phyloP scores from a whole-genome alignment of 176 grass and related monocot species.

The Raddia guianensis region DNA sequence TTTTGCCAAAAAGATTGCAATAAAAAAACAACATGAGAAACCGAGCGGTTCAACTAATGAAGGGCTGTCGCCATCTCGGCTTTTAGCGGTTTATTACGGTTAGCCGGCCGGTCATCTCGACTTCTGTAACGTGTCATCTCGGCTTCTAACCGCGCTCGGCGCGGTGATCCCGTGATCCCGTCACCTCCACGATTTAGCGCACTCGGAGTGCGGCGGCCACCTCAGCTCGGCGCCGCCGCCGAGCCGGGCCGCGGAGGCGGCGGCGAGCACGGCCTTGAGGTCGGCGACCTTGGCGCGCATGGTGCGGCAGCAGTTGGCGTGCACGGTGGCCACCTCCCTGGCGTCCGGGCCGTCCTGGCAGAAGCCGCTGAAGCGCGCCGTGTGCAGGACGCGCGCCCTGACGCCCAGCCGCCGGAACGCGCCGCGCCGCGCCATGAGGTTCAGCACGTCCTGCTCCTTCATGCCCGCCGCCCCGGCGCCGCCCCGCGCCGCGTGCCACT shows the following conservation, averaged over 20 bases:
- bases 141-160: too few relatives aligned
- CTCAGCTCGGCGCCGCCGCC: constrained; percentile 1
- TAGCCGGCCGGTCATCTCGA: too few relatives aligned
- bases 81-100: too few relatives aligned
- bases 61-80: too few relatives aligned
- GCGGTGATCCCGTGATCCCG: too few relatives aligned
- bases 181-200: constrained; percentile 40
- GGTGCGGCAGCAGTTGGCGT: constrained; percentile 79
- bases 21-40: too few relatives aligned
- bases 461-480: constrained; percentile 35
- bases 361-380: constrained; percentile 72
- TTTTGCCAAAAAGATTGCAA: too few relatives aligned
- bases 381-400: constrained; percentile 64
- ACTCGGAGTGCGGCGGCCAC: constrained; percentile 46
- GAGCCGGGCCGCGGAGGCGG: neutral
- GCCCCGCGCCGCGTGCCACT: constrained; percentile 54
- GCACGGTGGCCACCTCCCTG: constrained; percentile 66
- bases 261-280: constrained; percentile 48
- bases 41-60: too few relatives aligned
- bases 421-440: constrained; percentile 51
- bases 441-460: constrained; percentile 89
- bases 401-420: constrained; percentile 53
- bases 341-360: constrained; percentile 61
- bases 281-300: constrained; percentile 71
- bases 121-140: too few relatives aligned